Conservation (phyloP, 2,329 filamentous ascomycete genomes). For the Dothideomycetes sp. region DNA sequence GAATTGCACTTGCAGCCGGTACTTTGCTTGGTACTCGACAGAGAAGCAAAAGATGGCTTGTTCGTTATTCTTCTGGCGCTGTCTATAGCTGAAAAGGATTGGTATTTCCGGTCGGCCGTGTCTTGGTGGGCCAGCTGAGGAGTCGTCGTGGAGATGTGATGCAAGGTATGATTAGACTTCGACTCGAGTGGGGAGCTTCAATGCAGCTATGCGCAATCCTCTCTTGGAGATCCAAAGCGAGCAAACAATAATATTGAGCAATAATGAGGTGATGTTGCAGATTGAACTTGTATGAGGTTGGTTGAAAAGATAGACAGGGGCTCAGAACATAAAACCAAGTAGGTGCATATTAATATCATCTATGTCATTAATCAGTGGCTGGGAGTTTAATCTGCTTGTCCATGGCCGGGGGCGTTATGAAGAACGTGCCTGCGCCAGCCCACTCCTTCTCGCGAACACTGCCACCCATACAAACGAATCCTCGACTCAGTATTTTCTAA, state of each 20-base stretch:
- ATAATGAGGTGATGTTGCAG: neutral
- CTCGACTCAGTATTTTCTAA: neutral
- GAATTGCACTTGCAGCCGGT: neutral
- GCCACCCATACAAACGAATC: neutral
- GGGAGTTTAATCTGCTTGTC: neutral
- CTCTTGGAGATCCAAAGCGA: too few relatives aligned
- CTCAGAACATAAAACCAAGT: neutral
- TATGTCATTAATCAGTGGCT: constrained; percentile 6
- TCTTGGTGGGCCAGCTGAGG: neutral
- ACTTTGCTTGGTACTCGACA: too few relatives aligned
- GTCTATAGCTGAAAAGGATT: neutral
- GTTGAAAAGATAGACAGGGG: constrained; percentile 3
- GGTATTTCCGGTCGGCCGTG: neutral
- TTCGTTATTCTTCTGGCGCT: neutral
- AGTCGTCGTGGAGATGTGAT: neutral
- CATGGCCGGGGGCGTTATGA: constrained; percentile 3
- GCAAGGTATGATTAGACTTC: constrained; percentile 2
- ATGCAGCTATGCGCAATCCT: too few relatives aligned
- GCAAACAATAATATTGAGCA: neutral
- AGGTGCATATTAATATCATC: constrained; percentile 4
- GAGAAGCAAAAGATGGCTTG: neutral
- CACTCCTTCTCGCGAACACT: neutral
- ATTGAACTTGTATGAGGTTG: neutral
- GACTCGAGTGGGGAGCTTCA: constrained; percentile 2
- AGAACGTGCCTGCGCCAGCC: constrained; percentile 1